Base-by-base conservation (phyloP, 1,284 basidiomycete genomes). In the Sanghuangporus sanghuang region DNA sequence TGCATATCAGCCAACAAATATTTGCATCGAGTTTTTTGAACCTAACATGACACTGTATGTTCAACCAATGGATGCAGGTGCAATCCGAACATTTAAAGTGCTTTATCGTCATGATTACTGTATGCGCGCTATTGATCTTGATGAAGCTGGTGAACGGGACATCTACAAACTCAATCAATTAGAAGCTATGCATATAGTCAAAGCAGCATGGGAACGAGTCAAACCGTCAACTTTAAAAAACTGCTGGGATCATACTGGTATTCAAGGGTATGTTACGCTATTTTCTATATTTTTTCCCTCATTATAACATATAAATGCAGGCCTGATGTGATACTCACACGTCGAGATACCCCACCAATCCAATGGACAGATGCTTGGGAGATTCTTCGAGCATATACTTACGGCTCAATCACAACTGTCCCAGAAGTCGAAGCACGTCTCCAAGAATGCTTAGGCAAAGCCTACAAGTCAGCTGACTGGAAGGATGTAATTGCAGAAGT, bases 11-110 rank as follows among this genome's bases (percentile, higher is more conserved):
- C 57, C 48, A 3, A 58, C 40, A 49, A 58, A 59, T 39, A 38
- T 55, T 8, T 11, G 42, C 11, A 42, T 61, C 27, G 38, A 54
- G 8, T 61, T 61, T 38, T 39, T 61, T 18, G 21, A 42, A n/a
- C 59, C 59, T 44, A 61, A 61, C 38, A 61, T 55, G 53, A 61
- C 50, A 23, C 55, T 50, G 5, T 42, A 61, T 38, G 42, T 61
- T 18, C 59, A 61, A 21, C 59, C 59, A 54, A 54, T 61, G 59
- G 59, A 61, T 61, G 50, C 59, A 27, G 52, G 59, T 6, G 48
- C 55, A 27, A 54, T 61, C n/a, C 38, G 50, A 21, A 27, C 52
- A n/a, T 61, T 61, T 21, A 61, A 61, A 40, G 59, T 50, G 3
- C 59, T 54, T 38, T 61, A 61, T 27, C 53, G 39, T 6, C 52